phyloP scores from a whole-genome alignment of 176 grass and related monocot species.

The Oropetium thomaeum region DNA sequence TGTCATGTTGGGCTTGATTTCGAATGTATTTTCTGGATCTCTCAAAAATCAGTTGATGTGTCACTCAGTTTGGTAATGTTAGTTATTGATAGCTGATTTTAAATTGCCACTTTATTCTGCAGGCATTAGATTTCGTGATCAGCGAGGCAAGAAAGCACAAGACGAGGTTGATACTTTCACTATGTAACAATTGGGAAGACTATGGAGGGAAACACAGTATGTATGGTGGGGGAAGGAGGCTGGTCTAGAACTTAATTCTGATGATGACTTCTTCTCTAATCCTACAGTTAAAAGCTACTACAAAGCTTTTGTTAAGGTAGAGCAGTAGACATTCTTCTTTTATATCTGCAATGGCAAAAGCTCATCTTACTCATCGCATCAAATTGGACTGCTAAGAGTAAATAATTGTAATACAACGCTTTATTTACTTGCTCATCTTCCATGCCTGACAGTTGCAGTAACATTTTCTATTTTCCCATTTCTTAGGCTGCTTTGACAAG shows the following conservation, averaged over 20 bases:
- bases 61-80: not conserved
- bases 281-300: conserved; percentile 70
- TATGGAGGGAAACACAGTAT: conserved; percentile 84
- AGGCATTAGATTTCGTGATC: conserved; percentile 69
- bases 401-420: not conserved
- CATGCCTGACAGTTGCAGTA: not conserved
- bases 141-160: conserved; percentile 62
- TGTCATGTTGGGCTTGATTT: no score
- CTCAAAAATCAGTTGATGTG: not conserved
- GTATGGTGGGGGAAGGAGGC: conserved; percentile 54
- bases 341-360: not conserved
- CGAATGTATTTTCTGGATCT: not conserved
- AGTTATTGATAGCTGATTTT: not conserved
- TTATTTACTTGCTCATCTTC: not conserved
- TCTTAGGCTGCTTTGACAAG: conserved; percentile 65
- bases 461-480: not conserved
- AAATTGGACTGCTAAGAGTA: not conserved
- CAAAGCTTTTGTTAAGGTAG: conserved; percentile 85
- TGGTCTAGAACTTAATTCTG: conserved; percentile 50
- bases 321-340: not conserved
- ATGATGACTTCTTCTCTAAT: conserved; percentile 75
- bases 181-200: conserved; percentile 68
- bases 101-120: not conserved
- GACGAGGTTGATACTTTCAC: conserved; percentile 47
- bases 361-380: not conserved